Base-by-base conservation (phyloP, 768 basidiomycete genomes). In the Lactifluus piperatus region DNA sequence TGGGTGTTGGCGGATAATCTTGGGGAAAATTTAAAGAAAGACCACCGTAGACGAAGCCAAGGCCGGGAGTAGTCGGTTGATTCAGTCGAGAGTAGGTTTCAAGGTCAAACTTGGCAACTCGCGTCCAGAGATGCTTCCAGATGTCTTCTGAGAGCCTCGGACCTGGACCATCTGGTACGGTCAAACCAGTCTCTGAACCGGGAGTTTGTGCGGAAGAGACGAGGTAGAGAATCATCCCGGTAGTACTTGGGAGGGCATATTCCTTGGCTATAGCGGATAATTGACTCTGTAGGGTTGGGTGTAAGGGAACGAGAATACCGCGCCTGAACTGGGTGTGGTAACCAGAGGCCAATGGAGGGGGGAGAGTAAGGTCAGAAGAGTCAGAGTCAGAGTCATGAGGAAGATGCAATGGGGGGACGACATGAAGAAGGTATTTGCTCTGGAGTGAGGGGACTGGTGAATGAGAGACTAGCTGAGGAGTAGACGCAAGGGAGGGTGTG, bases 261-360 rank as follows among this genome's bases (percentile, higher is more conserved):
- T 97, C 94, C 71, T 85, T 86, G 14, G 94, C 93, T 52, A 98
- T 97, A 7, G 91, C 88, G 22, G 77, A 76, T 10, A 97, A 74
- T 69, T 97, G 94, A 0, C 84, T 80, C 43, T 91, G 85, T 1
- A 98, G 74, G 0, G 86, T 91, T 5, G 93, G 77, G 68, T 94
- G 83, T 0, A 98, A 77, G 0, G 94, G 87, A 4, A 97, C 81
- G 13, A 98, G 77, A n/a, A 83, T 85, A 8, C 94, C 94, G 27
- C 94, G 81, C 14, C 81, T 81, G 68, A 91, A 90, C 51, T 88
- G 85, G 18, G 80, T 76, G 62, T 90, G 86, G 65, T 89, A 88
- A n/a, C 86, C 86, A 6, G 86, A 84, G 1, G 86, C 82, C 49
- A 73, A 73, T 3, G 79, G 66, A 4, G 83, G 81, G 43, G 79